Conservation (phyloP, 805 yeast genomes). For the Maudiozyma barnettii region DNA sequence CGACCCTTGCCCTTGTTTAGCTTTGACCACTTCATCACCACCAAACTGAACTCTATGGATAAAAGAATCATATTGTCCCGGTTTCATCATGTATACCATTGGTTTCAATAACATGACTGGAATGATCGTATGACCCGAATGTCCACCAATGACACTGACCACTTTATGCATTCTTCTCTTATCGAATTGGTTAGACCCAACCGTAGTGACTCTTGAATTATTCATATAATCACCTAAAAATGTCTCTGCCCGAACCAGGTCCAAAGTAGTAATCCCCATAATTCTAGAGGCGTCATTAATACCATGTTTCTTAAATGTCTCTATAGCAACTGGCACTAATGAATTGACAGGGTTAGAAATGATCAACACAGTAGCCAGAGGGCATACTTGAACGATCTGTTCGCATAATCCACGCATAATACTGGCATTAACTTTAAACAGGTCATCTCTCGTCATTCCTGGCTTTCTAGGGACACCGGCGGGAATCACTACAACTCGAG, state of each 20-base stretch:
- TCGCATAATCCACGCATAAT: constrained; percentile 88
- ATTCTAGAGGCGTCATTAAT: constrained; percentile 84
- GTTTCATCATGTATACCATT: constrained; percentile 45
- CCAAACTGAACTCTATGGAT: constrained; percentile 89
- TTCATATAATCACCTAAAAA: constrained; percentile 47
- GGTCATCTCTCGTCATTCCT: constrained; percentile 97
- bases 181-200: constrained; percentile 1
- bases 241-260: constrained; percentile 80
- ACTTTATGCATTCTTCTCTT: constrained; percentile 57
- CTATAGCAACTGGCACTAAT: constrained; percentile 92
- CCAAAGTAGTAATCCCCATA: constrained; percentile 94
- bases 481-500: constrained; percentile 80
- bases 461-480: constrained; percentile 99
- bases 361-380: constrained; percentile 72
- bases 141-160: constrained; percentile 92
- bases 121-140: constrained; percentile 92
- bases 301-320: constrained; percentile 75
- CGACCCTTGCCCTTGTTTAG: constrained; percentile 89
- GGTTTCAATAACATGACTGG: constrained; percentile 81
- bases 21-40: constrained; percentile 92
- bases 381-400: constrained; percentile 71
- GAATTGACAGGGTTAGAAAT: constrained; percentile 96
- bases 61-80: constrained; percentile 56
- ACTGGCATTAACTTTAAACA: constrained; percentile 91
- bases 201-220: constrained; percentile 34